phyloP scores from a whole-genome alignment of 768 basidiomycete genomes.

The Tulasnella sp. region DNA sequence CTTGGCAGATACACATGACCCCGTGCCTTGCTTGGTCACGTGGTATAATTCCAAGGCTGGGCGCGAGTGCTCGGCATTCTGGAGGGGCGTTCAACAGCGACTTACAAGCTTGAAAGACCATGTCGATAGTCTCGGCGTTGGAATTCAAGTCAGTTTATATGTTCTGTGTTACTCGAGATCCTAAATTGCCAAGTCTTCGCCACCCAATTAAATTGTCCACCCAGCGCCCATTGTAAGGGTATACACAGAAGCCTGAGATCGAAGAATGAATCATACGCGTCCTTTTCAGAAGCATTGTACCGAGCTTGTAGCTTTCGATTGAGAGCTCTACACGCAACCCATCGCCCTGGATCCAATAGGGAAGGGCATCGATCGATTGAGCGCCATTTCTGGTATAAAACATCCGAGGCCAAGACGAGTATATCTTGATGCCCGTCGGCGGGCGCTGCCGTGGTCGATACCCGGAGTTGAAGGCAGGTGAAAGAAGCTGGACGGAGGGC shows the following conservation, averaged over 20 bases:
- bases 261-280: too few species aligned
- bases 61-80: too few species aligned
- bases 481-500: neutral
- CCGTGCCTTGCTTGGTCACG: neutral
- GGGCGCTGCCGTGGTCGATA: neutral
- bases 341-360: neutral
- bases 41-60: neutral
- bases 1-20: slow-evolving; percentile 3
- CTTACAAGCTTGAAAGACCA: too few species aligned
- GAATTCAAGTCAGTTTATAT: too few species aligned
- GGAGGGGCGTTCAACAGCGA: too few species aligned
- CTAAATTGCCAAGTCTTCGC: too few species aligned
- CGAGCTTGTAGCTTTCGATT: neutral
- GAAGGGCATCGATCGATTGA: neutral
- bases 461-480: neutral
- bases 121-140: too few species aligned
- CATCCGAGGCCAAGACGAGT: slow-evolving; percentile 1
- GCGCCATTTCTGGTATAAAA: neutral
- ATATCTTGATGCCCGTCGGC: neutral
- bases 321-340: neutral
- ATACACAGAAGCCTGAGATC: too few species aligned
- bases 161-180: too few species aligned
- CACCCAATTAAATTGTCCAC: too few species aligned
- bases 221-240: too few species aligned
- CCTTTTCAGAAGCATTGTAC: too few species aligned